Evolutionary conservation across 1,139 yeast species (phyloP).

Genomic region (Zygoascus hellenicus): DNA sequence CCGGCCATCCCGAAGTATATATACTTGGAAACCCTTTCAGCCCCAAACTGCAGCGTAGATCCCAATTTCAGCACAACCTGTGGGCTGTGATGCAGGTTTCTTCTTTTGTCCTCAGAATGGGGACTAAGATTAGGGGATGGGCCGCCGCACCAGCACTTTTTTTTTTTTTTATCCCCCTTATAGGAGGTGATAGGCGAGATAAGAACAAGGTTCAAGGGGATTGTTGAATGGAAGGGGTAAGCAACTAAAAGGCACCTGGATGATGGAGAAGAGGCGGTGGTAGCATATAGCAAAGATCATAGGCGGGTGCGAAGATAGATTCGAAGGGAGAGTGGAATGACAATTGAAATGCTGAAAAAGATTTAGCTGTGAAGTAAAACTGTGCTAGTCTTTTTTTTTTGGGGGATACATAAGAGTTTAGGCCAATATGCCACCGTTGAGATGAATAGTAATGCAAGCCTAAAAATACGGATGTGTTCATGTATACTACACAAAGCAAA

Average conservation of each 20-base stretch:
- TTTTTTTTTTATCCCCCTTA: no score
- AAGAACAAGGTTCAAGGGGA: constrained; percentile 7
- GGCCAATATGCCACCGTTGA: no score
- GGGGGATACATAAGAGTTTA: no score
- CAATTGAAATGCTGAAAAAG: no score
- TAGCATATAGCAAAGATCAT: background rate
- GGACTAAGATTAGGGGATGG: background rate
- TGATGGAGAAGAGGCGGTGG: background rate
- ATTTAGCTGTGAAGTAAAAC: no score
- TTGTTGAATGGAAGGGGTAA: background rate
- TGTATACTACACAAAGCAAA: no score
- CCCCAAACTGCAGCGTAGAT: constrained; percentile 3
- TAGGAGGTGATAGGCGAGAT: constrained; percentile 1
- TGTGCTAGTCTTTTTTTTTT: no score
- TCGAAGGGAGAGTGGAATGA: no score
- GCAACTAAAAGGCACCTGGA: background rate
- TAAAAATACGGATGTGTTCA: no score
- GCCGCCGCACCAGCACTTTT: constrained; percentile 2
- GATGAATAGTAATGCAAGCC: no score
- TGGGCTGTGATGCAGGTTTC: background rate
- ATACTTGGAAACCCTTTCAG: background rate
- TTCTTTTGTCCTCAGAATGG: background rate
- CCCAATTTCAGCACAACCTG: background rate
- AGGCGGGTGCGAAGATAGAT: no score
- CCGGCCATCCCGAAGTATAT: no score